Base-by-base conservation (phyloP, 2,329 filamentous ascomycete genomes). In the Rutstroemia sp. region DNA sequence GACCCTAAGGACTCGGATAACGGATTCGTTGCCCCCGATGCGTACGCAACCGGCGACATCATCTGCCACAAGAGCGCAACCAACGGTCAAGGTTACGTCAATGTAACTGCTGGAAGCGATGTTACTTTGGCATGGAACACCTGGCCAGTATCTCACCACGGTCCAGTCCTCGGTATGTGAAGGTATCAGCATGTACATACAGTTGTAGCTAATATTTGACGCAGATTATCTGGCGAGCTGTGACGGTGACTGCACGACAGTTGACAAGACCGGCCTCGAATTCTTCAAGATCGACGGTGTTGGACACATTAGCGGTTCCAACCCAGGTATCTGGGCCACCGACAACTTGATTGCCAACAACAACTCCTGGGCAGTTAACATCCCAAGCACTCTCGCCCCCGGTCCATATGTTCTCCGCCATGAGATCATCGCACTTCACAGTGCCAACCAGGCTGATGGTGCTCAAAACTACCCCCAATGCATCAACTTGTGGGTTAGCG, bases 371-470 rank as follows among this genome's bases (percentile, higher is more conserved):
- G 72, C 72, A n/a, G 69, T 76, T n/a, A 73, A 68, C 4, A 70
- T 79, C 38, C 77, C 77, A 6, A 46, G 57, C 0, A 65, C 71
- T 27, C 65, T 79, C 39, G 66, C 63, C 4, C 63, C 74, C 0
- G 78, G 77, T 1, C 71, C 74, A 55, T 80, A 80, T 59, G 75
- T 81, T 38, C 63, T 81, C 25, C 71, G 78, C 2, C 77, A 80
- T 60, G 78, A 63, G 42, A 63, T 60, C 21, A 67, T 69, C 39
- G 67, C 66, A 21, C 61, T 69, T 2, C 67, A 69, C 61, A 57
- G 58, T 19, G 63, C 67, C 25, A 58, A 45, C 4, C n/a, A 47
- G 2, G 42, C 72, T 74, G 45, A 75, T 77, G 58, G 79, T 73
- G 37, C 70, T 73, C 59, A 78, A 77, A 71, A 73, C 72, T 65